Base-by-base conservation (phyloP, 768 basidiomycete species). In the Steccherinum ochraceum region DNA sequence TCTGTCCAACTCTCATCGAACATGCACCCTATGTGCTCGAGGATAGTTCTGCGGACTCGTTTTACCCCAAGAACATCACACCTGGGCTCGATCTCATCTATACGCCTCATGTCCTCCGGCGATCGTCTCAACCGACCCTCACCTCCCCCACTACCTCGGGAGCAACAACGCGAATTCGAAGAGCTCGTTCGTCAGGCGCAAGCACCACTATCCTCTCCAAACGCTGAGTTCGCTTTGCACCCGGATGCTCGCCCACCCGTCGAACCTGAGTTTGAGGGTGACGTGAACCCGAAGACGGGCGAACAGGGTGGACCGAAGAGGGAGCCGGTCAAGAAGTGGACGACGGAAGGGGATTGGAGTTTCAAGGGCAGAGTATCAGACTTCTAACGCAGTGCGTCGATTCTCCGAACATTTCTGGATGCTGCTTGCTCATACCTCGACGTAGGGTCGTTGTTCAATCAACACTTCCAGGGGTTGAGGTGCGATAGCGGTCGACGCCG, bases 281-380 rank as follows among this genome's bases (percentile, higher is more conserved):
- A 92, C 41, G 65, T 73, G 30, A 93, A 95, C 59, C 93, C 92
- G 1, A 57, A 57, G 2, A 95, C 93, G 2, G 93, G 93, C 12
- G 93, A 95, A 66, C 69, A 77, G 44, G 90, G 89, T 0, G 93
- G 93, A 0, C 93, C 93, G 19, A 94, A 93, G 72, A 75, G 72
- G 24, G 93, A 95, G 63, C 93, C 93, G 12, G 77, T 93, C 10
- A 63, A 69, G 27, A 76, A 70, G 46, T 84, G 81, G 80, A 71
- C 69, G 16, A 61, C 66, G 4, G 68, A 74, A 30, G 86, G 86
- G 2, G 92, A 93, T 61, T 94, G 92, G 92, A 93, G 89, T 58
- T 89, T 85, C 71, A 90, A 89, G 59, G 92, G 92, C 11, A 75
- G 89, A 20, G 90, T 90, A 23, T 88, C 89, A 18, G 91, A 93